Conservation (phyloP, 768 basidiomycete species). For the Candolleomyces aberdarensis region DNA sequence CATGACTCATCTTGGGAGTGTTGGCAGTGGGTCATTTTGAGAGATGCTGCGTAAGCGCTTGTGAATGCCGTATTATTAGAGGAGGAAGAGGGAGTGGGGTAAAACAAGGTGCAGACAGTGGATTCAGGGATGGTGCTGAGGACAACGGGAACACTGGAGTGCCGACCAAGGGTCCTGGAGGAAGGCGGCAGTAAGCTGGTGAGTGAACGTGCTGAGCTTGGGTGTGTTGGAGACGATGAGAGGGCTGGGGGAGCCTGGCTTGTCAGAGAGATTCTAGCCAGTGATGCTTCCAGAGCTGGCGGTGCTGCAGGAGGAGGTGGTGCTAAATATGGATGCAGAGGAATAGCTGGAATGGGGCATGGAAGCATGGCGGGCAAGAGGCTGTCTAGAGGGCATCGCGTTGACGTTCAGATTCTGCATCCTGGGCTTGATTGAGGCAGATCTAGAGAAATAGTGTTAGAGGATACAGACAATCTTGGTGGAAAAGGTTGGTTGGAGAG, state of each 20-base stretch:
- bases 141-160: constrained; percentile 31
- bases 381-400: constrained; percentile 1
- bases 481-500: constrained; percentile 67
- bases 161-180: constrained; percentile 19
- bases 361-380: constrained; percentile 33
- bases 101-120: not conserved
- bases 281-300: constrained; percentile 2
- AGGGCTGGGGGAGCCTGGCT: constrained; percentile 43
- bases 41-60: constrained; percentile 17
- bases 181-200: constrained; percentile 13
- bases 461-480: constrained; percentile 68
- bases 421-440: not conserved
- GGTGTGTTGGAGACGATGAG: constrained; percentile 34
- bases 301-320: constrained; percentile 5
- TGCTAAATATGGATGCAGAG: constrained; percentile 16
- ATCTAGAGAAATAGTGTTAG: constrained; percentile 43
- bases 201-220: constrained; percentile 20
- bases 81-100: not conserved
- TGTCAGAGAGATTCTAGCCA: constrained; percentile 35
- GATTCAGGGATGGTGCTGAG: constrained; percentile 38
- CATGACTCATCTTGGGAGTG: not conserved
- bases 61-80: not conserved
- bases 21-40: constrained; percentile 14
- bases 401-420: too few species aligned
- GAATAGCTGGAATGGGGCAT: constrained; percentile 15